phyloP scores from a whole-genome alignment of 179 eudicot species.

The Spergularia azorica region DNA sequence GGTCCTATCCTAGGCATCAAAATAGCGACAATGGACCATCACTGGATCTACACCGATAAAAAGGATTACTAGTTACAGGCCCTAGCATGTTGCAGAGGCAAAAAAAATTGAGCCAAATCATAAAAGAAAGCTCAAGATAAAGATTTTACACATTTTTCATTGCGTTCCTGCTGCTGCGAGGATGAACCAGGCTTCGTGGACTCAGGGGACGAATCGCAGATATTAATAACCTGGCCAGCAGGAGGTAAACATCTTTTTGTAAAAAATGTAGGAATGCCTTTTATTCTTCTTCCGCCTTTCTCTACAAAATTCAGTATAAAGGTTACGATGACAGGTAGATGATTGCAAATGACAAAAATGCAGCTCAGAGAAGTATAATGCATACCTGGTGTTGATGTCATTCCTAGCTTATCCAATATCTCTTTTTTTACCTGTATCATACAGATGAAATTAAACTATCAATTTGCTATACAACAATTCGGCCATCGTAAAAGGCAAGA shows the following conservation, averaged over 20 bases:
- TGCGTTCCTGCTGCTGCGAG: slow-evolving; percentile 34
- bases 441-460: slow-evolving; percentile 11
- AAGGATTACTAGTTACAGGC: slow-evolving; percentile 21
- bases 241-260: slow-evolving; percentile 85
- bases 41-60: slow-evolving; percentile 13
- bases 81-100: slow-evolving; percentile 7
- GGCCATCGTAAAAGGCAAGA: background rate
- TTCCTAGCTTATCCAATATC: slow-evolving; percentile 55
- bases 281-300: slow-evolving; percentile 38
- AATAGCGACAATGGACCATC: slow-evolving; percentile 4
- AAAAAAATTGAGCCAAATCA: slow-evolving; percentile 9
- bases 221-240: slow-evolving; percentile 36
- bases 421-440: slow-evolving; percentile 84
- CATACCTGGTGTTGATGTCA: slow-evolving; percentile 1
- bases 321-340: background rate
- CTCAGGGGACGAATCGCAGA: slow-evolving; percentile 49
- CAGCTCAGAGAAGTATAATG: background rate
- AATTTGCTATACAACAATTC: background rate
- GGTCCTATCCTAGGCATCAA: slow-evolving; percentile 13
- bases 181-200: slow-evolving; percentile 42
- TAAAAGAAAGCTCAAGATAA: background rate
- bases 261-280: slow-evolving; percentile 70
- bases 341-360: background rate
- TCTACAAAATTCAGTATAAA: slow-evolving; percentile 42
- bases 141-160: slow-evolving; percentile 19